Base-by-base conservation (phyloP, 2,329 filamentous ascomycete genomes). In the Claviceps purpurea region DNA sequence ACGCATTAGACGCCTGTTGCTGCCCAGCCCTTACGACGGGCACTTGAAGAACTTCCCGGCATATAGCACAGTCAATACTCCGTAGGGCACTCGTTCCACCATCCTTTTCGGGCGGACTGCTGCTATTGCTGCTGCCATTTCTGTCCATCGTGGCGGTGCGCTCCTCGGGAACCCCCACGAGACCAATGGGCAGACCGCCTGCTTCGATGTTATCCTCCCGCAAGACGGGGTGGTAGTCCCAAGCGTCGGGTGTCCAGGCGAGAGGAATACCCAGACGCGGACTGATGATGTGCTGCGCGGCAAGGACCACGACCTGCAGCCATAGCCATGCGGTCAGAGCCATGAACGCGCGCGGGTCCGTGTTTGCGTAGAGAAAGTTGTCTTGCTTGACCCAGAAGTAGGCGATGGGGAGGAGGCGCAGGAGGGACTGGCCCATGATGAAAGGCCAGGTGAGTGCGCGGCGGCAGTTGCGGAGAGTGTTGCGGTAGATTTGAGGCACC, bases 171-270 rank as follows among this genome's bases (percentile, higher is more conserved):
- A 64, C 49, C 26, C 40, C 48, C 56, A 69, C 49, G 60, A 89
- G 76, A 1, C 89, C 89, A 53, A 95, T 87, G 0, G 90, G 89
- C 56, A 95, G 69, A 1, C 82, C 84, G 20, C 85, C 88, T 18
- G 86, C 81, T 70, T 95, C 87, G 46, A 88, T 68, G 54, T 83
- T 85, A 56, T 95, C 89, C 61, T 89, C 87, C 30, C 88, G 81
- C 22, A 98, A 74, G 2, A 95, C 76, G 0, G 89, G 91, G 65
- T 98, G 91, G 65, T 98, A 98, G 63, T 98, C 91, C 77, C 95
- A 98, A 1, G 86, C 87, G 52, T 82, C 78, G n/a, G 80, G 78
- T 55, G 75, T 71, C 80, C 81, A 84, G 49, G 78, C 76, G 45
- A 79, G 76, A 2, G 83, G 84, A 0, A 97, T 70, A 51, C 89